Evolutionary conservation across 495 filamentous ascomycete genomes (phyloP).

Genomic region (Beverwykella pulmonaria): DNA sequence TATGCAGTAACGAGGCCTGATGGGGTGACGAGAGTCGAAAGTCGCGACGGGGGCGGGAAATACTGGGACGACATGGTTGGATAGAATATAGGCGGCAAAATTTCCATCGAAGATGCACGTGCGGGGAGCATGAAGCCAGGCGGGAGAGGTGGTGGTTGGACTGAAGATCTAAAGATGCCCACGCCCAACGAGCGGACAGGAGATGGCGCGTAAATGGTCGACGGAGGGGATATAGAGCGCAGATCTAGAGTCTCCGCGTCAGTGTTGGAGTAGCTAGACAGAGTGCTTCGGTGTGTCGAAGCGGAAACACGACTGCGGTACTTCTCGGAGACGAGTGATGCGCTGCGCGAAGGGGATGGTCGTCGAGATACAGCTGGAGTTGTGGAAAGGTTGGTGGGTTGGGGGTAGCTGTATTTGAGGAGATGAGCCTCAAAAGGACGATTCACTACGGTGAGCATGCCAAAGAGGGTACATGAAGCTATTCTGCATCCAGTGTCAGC

Average conservation of each 20-base stretch:
- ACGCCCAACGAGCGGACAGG: conserved; percentile 23
- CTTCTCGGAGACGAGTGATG: conserved; percentile 28
- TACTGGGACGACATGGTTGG: conserved; percentile 16
- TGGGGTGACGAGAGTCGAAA: conserved; percentile 17
- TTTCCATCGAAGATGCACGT: conserved; percentile 16
- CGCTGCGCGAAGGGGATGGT: conserved; percentile 24
- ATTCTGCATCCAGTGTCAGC: conserved; percentile 22
- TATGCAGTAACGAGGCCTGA: conserved; percentile 31
- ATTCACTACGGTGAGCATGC: conserved; percentile 33
- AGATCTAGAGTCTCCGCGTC: conserved; percentile 29
- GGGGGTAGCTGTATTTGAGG: conserved; percentile 24
- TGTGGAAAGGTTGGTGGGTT: neutral
- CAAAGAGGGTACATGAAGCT: conserved; percentile 33
- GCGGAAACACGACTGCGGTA: conserved; percentile 19
- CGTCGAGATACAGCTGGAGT: conserved; percentile 24
- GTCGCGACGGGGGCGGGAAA: conserved; percentile 21
- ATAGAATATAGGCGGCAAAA: conserved; percentile 14
- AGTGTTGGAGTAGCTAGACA: conserved; percentile 27
- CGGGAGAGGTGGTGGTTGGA: conserved; percentile 33
- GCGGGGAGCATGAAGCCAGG: conserved; percentile 11
- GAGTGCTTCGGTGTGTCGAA: conserved; percentile 26
- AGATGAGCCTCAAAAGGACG: conserved; percentile 40
- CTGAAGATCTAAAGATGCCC: conserved; percentile 33
- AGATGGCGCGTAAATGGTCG: conserved; percentile 24
- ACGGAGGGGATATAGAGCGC: conserved; percentile 7